phyloP scores from a whole-genome alignment of 1,284 basidiomycete species.

The Singerocomus rubriflavus region DNA sequence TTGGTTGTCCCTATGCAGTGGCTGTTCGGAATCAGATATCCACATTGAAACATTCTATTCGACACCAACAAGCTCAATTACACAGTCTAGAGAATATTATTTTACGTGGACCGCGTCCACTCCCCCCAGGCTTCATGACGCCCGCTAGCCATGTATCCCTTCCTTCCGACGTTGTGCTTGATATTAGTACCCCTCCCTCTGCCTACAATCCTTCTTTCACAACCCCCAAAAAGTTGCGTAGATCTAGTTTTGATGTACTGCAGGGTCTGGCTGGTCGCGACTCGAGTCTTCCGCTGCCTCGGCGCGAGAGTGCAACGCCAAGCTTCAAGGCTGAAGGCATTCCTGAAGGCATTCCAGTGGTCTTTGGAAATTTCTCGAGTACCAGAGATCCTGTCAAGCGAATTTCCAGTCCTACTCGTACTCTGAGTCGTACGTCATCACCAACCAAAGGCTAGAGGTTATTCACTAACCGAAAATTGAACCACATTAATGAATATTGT shows the following conservation, averaged over 20 bases:
- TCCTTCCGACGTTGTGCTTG: constrained; percentile 36
- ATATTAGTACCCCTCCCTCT: constrained; percentile 37
- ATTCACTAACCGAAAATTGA: constrained; percentile 29
- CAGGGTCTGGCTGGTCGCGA: constrained; percentile 69
- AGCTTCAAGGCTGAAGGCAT: constrained; percentile 52
- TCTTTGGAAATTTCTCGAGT: constrained; percentile 41
- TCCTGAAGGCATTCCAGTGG: constrained; percentile 67
- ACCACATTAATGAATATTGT: constrained; percentile 21
- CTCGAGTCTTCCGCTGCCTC: constrained; percentile 66
- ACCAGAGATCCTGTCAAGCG: constrained; percentile 49
- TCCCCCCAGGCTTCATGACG: constrained; percentile 43
- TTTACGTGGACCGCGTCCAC: constrained; percentile 59
- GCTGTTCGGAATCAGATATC: constrained; percentile 71
- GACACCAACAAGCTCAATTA: constrained; percentile 74
- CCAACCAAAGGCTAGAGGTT: constrained; percentile 24
- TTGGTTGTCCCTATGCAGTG: constrained; percentile 44
- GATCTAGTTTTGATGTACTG: constrained; percentile 71
- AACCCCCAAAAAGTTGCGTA: constrained; percentile 48
- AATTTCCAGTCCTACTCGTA: constrained; percentile 67
- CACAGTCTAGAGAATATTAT: constrained; percentile 62
- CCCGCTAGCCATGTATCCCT: constrained; percentile 31
- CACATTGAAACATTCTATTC: constrained; percentile 70
- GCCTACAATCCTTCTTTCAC: constrained; percentile 34
- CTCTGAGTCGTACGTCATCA: constrained; percentile 67
- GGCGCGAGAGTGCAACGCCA: constrained; percentile 41